Evolutionary conservation across 352 stramenopile genomes (phyloP), one percentile per base, ranked within the genome.

Genomic region (Globisporangium cystogenes): DNA sequence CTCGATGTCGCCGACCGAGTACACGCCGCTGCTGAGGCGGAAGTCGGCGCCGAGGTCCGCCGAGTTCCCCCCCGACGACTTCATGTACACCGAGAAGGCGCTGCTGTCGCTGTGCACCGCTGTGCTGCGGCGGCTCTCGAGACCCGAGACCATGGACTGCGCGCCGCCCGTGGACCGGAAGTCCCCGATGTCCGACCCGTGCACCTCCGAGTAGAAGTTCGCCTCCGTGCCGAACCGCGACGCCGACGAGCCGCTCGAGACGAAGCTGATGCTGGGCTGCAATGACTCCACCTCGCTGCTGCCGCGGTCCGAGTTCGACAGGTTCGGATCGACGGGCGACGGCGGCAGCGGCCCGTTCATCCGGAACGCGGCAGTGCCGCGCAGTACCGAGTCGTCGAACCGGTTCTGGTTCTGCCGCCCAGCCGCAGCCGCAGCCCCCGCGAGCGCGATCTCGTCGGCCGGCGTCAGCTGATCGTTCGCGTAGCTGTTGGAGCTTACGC

Each of bases 11-110:
- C 41, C 51, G 20, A 67, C 53, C 39, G 62, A 64, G 50, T 67
- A 64, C 36, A 62, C 43, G 3, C 65, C 21, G 37, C 65, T 62
- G 27, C 55, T 70, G 44, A 57, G 62, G n/a, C 66, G 54, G 20
- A 60, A 51, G 44, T 66, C 66, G 11, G 51, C 49, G 16, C 53
- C 42, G 1, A 59, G 39, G 39, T 52, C 47, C 27, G 37, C 29
- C 7, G 51, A 63, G 23, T 35, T 47, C 23, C 53, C 47, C 20
- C 60, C 60, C 24, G 67, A 70, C 48, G 56, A 26, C 42, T 76
- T 66, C 51, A 68, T 53, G 18, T 41, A 77, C 12, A 76, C 59
- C 7, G 67, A 76, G 52, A 75, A 82, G 21, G 64, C 58, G 48
- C 64, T 68, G 45, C 65, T 68, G 7, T 60, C 68, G 3, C 66